Conservation (phyloP, 2,329 filamentous ascomycete species). For the Penicillium freii region DNA sequence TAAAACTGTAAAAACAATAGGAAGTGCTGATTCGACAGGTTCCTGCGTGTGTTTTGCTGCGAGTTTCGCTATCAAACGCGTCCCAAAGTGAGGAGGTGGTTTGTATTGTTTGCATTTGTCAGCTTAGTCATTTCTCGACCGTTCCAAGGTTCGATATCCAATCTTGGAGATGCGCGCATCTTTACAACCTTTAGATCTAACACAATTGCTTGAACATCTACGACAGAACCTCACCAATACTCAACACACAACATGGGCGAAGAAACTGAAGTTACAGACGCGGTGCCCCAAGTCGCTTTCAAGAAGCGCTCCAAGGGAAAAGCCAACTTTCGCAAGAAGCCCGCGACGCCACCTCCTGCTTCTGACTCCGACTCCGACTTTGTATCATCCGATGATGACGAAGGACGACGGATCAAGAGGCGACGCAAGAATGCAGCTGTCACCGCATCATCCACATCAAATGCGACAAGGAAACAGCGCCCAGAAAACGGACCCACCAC, state of each 20-base stretch:
- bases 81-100: conserved; percentile 4
- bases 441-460: conserved; percentile 58
- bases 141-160: not conserved
- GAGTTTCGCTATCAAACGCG: conserved; percentile 3
- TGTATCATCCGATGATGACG: conserved; percentile 73
- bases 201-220: not conserved
- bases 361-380: conserved; percentile 58
- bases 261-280: conserved; percentile 21
- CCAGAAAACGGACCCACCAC: conserved; percentile 55
- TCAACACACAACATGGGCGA: conserved; percentile 29
- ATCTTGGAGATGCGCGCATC: not conserved
- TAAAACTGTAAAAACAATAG: not conserved
- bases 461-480: conserved; percentile 38
- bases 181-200: not conserved
- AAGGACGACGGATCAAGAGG: conserved; percentile 75
- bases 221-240: not conserved
- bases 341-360: conserved; percentile 71
- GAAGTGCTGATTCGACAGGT: conserved; percentile 1
- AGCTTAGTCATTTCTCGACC: conserved; percentile 3
- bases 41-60: not conserved
- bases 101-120: conserved; percentile 6
- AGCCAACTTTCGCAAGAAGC: conserved; percentile 74
- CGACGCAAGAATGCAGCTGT: conserved; percentile 68
- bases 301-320: conserved; percentile 83
- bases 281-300: conserved; percentile 55